Base-by-base conservation (phyloP, 495 filamentous ascomycete genomes). In the Pseudevernia furfuracea region DNA sequence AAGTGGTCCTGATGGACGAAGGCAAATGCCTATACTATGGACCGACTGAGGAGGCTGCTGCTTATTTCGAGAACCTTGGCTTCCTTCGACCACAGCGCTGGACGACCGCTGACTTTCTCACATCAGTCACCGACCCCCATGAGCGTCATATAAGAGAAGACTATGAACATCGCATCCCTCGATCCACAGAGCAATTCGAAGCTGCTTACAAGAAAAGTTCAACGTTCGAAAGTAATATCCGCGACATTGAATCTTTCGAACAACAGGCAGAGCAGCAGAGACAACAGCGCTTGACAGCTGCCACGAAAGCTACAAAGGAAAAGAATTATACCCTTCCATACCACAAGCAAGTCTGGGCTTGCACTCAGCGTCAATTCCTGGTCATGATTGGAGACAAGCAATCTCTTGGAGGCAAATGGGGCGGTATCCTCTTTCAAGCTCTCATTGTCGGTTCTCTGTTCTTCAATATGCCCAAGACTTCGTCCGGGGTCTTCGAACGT, bases 401-500 rank as follows among this genome's bases (percentile, higher is more conserved):
- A 43, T 80, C 80, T 1, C 71, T 87, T 12, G 72, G 68, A 23
- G 80, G 79, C 12, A 82, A 82, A 60, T 68, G 68, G 68, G 78
- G 79, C 28, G 84, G 84, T 52, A 84, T 89, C 48, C 65, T 89
- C 37, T 87, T 90, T 73, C 86, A 89, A 68, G 84, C 86, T 32
- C 74, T 94, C 9, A 89, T 96, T 60, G 81, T 92, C 25, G 89
- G 91, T 44, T 87, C 83, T 63, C 70, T 92, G 15, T 95, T 92
- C 70, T 93, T 84, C 73, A 77, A 91, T 52, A 80, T 86, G 1
- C 87, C 87, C 0, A 61, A 78, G 14, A 89, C 85, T 37, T 78
- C 80, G 58, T 69, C 72, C 55, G 79, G 80, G 15, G 74, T 80
- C 11, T 82, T 82, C 57, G 76, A 73, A 2, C 64, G 77, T 63